phyloP scores from a whole-genome alignment of 306 rosid species.

The Pterocarpus santalinus region DNA sequence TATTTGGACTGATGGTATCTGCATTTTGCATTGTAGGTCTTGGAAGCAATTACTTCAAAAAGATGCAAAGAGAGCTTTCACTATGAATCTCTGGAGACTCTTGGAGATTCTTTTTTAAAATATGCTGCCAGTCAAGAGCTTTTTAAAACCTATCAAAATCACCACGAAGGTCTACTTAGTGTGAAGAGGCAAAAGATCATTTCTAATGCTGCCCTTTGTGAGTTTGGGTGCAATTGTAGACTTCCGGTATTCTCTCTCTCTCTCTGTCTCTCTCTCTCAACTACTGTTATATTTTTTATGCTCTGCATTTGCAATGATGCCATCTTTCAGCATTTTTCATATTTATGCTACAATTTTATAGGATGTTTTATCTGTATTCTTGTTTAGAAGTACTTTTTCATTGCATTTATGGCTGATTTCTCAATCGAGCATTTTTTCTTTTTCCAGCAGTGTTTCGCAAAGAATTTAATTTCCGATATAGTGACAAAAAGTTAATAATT shows the following conservation, averaged over 20 bases:
- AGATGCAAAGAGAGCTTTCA: conserved; percentile 77
- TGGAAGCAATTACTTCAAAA: conserved; percentile 89
- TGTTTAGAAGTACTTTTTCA: conserved; percentile 16
- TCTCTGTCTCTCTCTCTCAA: not conserved
- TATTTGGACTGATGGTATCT: conserved; percentile 28
- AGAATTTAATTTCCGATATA: not conserved
- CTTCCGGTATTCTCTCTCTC: conserved; percentile 67
- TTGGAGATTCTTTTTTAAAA: conserved; percentile 94
- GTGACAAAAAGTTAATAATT: not conserved
- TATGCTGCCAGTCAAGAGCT: conserved; percentile 80
- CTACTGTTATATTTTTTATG: not conserved
- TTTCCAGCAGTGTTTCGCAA: not conserved
- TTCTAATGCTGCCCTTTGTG: conserved; percentile 75
- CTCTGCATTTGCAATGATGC: conserved; percentile 21
- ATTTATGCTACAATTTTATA: conserved; percentile 9
- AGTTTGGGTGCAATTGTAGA: conserved; percentile 62
- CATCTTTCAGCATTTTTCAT: conserved; percentile 9
- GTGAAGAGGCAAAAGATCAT: conserved; percentile 69
- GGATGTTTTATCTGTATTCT: not conserved
- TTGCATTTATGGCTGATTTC: conserved; percentile 3
- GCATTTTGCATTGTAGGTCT: conserved; percentile 59
- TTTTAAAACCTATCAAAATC: conserved; percentile 57
- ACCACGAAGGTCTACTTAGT: conserved; percentile 85
- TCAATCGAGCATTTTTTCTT: not conserved
- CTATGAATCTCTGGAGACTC: conserved; percentile 88